Conservation (phyloP, 108 stramenopile genomes). For the Schizochytrium sp. region DNA sequence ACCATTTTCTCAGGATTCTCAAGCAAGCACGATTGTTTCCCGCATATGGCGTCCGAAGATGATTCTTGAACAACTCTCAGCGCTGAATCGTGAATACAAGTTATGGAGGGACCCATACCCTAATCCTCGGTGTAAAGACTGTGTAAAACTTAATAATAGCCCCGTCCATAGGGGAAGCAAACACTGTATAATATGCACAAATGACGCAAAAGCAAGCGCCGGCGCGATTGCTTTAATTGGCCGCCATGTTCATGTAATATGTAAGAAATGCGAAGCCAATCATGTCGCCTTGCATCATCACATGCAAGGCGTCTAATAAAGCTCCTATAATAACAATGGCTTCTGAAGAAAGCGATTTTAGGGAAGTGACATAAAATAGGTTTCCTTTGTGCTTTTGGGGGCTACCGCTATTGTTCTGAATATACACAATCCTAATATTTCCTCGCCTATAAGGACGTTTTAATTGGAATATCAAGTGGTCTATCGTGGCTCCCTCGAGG, state of each 20-base stretch:
- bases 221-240: constrained; percentile 7
- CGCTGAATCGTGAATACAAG: neutral
- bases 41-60: constrained; percentile 5
- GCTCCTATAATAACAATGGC: neutral
- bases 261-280: neutral
- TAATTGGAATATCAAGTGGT: no score
- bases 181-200: constrained; percentile 10
- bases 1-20: neutral
- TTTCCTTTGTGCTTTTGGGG: no score
- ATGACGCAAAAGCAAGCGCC: neutral
- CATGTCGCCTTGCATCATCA: constrained; percentile 27
- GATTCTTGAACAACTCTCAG: neutral
- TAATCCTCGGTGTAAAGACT: constrained; percentile 41
- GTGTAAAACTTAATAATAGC: neutral
- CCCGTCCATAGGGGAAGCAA: constrained; percentile 4
- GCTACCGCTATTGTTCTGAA: no score
- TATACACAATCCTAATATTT: no score
- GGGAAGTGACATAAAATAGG: no score
- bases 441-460: no score
- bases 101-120: constrained; percentile 6
- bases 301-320: neutral
- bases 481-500: no score
- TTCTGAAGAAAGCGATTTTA: no score
- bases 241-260: neutral
- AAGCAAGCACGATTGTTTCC: neutral